These are phyloP conservation scores for Candida yuanshanica DNA, from an alignment of 805 yeast species.

Conservation along the genomic window DNA sequence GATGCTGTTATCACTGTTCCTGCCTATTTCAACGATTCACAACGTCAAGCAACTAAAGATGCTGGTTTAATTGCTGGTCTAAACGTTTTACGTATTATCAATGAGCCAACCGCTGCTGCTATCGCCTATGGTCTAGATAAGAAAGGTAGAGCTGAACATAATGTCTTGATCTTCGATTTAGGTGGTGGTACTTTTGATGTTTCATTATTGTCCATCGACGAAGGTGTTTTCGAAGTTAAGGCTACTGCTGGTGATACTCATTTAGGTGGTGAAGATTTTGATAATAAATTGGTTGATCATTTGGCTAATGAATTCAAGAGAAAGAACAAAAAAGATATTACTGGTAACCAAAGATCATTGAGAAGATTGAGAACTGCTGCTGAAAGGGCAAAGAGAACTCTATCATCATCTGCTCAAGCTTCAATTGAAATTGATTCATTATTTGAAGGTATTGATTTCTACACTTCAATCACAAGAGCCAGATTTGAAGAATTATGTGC, in stretches of 20 bases:
- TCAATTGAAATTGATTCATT: constrained; percentile 94
- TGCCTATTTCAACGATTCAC: constrained; percentile 96
- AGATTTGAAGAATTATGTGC: constrained; percentile 98
- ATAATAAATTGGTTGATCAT: constrained; percentile 91
- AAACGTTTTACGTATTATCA: constrained; percentile 89
- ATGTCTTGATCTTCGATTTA: constrained; percentile 88
- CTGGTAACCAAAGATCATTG: constrained; percentile 92
- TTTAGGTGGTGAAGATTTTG: constrained; percentile 99
- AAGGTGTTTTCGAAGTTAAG: constrained; percentile 95
- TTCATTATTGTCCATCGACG: constrained; percentile 86
- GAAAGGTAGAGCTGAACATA: constrained; percentile 67
- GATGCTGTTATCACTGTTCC: constrained; percentile 96
- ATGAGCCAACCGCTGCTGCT: constrained; percentile 98
- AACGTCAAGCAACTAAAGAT: constrained; percentile 97
- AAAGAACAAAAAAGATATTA: constrained; percentile 92
- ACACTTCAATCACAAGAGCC: constrained; percentile 97
- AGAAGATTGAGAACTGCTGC: constrained; percentile 99
- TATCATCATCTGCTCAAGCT: constrained; percentile 95
- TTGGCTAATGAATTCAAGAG: constrained; percentile 95
- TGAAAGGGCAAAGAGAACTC: constrained; percentile 98
- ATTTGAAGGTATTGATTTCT: constrained; percentile 95
- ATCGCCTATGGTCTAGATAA: constrained; percentile 90
- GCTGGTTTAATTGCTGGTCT: constrained; percentile 96
- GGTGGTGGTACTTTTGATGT: constrained; percentile 99
- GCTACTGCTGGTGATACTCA: constrained; percentile 82